A percentile compares a stretch with the other conserved stretches of the same genome.
Conservation (phyloP, 1,284 basidiomycete species). For the Sanghuangporus sanghuang region DNA sequence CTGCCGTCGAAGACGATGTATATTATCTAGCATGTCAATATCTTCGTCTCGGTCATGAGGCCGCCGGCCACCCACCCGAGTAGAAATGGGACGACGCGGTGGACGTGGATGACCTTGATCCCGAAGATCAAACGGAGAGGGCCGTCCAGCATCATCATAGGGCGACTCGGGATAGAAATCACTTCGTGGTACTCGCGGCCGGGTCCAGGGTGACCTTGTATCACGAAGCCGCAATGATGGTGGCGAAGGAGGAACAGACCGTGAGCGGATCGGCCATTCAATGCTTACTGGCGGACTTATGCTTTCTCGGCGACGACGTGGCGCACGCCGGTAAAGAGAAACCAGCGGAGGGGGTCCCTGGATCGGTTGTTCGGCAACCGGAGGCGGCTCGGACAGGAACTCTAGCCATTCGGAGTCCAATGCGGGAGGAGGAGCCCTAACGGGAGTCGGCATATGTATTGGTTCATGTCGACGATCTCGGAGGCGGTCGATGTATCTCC, state of each 20-base stretch:
- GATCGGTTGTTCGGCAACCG: constrained; percentile 12
- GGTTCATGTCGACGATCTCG: constrained; percentile 13
- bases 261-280: constrained; percentile 8
- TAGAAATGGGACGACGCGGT: background rate
- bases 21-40: constrained; percentile 13
- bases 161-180: background rate
- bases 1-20: background rate
- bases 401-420: constrained; percentile 17
- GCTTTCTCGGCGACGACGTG: constrained; percentile 5
- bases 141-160: background rate
- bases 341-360: constrained; percentile 17
- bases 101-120: background rate
- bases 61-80: background rate
- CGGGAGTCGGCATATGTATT: constrained; percentile 17
- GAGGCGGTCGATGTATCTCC: constrained; percentile 14
- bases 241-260: constrained; percentile 9
- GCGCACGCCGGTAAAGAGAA: constrained; percentile 10
- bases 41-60: constrained; percentile 3
- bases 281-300: constrained; percentile 10
- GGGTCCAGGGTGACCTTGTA: background rate
- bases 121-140: background rate
- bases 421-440: constrained; percentile 8
- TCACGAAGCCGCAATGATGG: background rate
- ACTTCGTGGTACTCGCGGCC: background rate
- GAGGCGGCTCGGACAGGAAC: constrained; percentile 13